Evolutionary conservation across 768 basidiomycete species (phyloP).

Genomic region (Tricholoma sp.): DNA sequence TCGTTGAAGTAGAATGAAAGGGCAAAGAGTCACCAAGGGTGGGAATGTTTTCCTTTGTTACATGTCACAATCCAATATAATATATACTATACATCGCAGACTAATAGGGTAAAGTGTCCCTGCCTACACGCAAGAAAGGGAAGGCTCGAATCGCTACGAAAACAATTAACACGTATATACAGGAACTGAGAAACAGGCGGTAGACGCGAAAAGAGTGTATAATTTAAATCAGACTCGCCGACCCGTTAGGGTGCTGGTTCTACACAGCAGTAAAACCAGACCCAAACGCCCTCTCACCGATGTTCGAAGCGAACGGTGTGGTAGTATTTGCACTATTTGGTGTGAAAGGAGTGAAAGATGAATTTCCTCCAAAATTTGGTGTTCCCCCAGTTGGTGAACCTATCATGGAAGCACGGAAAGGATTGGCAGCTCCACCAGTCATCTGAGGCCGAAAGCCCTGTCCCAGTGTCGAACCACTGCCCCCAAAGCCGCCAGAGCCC

Average conservation of each 20-base stretch:
- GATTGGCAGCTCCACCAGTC: constrained; percentile 56
- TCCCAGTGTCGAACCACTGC: constrained; percentile 34
- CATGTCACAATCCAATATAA: too few relatives aligned
- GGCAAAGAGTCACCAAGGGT: background rate
- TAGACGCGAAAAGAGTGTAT: constrained; percentile 10
- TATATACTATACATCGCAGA: background rate
- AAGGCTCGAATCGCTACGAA: background rate
- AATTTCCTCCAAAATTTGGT: background rate
- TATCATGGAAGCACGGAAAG: constrained; percentile 60
- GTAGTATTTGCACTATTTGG: constrained; percentile 10
- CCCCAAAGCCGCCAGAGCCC: constrained; percentile 31
- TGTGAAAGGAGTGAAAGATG: constrained; percentile 16
- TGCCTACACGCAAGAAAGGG: background rate
- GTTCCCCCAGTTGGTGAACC: constrained; percentile 7
- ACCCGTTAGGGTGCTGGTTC: constrained; percentile 36
- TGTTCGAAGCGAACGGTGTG: constrained; percentile 10
- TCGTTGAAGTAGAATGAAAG: background rate
- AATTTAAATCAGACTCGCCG: constrained; percentile 45
- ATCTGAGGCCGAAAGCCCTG: constrained; percentile 55
- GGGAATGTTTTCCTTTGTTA: too few relatives aligned
- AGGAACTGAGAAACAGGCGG: constrained; percentile 10
- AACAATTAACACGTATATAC: background rate
- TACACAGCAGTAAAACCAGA: constrained; percentile 18
- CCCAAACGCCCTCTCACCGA: constrained; percentile 18
- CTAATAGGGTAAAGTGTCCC: background rate